Evolutionary conservation across 2,329 filamentous ascomycete species (phyloP).

Genomic region (Cercospora sp.): DNA sequence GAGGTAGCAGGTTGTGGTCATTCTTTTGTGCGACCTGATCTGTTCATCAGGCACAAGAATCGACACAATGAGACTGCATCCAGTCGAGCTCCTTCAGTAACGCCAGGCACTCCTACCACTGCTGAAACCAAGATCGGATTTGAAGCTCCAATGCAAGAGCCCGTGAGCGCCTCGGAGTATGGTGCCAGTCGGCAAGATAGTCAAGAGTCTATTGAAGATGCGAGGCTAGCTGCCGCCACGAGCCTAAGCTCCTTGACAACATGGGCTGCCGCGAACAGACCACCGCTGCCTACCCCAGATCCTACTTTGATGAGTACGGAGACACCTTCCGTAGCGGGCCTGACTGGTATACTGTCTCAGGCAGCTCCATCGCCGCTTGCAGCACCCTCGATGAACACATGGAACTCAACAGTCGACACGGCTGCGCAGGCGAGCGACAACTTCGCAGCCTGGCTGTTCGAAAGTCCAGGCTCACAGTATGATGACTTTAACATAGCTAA

Average conservation of each 20-base stretch:
- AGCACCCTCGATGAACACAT: not conserved
- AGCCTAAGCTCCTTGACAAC: slow-evolving; percentile 18
- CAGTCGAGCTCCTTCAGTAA: not conserved
- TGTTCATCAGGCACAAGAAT: slow-evolving; percentile 66
- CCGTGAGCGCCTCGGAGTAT: not conserved
- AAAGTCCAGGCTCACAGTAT: slow-evolving; percentile 32
- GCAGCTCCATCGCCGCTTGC: not conserved
- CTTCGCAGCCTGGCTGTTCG: slow-evolving; percentile 35
- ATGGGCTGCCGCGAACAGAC: slow-evolving; percentile 7
- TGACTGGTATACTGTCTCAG: not conserved
- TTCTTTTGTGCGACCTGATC: slow-evolving; percentile 88
- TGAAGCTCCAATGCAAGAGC: not conserved
- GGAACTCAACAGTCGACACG: slow-evolving; percentile 6
- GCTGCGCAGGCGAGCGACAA: slow-evolving; percentile 28
- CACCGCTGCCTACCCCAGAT: slow-evolving; percentile 17
- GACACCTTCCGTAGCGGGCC: not conserved
- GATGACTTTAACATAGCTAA: slow-evolving; percentile 31
- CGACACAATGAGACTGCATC: slow-evolving; percentile 37
- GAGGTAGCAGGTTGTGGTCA: slow-evolving; percentile 84
- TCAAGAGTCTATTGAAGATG: slow-evolving; percentile 40
- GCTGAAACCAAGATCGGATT: not conserved
- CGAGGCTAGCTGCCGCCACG: slow-evolving; percentile 77
- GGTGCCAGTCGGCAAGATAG: not conserved
- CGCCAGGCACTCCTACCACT: not conserved
- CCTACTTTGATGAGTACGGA: slow-evolving; percentile 6